Evolutionary conservation across 176 grass and related monocot genomes (phyloP).

Genomic region (Cenchrus americanus): DNA sequence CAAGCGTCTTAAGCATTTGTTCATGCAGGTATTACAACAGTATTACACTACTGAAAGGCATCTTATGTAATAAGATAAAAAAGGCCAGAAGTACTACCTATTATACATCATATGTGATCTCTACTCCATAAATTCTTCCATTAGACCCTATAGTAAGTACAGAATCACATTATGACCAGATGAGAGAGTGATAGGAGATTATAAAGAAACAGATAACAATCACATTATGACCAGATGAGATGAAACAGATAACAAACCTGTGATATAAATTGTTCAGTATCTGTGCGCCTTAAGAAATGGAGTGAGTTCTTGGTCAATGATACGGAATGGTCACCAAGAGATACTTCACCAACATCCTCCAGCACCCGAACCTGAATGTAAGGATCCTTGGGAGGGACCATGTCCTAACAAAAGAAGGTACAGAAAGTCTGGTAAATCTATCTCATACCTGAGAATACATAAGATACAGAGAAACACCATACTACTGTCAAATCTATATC

Average conservation of each 20-base stretch:
- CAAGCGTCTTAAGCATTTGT: conserved; percentile 30
- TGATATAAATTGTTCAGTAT: conserved; percentile 87
- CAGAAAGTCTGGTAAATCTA: conserved; percentile 15
- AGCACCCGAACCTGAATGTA: conserved; percentile 85
- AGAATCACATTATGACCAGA: conserved; percentile 23
- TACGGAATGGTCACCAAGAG: conserved; percentile 85
- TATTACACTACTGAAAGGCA: not conserved
- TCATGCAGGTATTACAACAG: conserved; percentile 24
- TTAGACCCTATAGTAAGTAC: conserved; percentile 65
- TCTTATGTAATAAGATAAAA: conserved; percentile 18
- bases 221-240: not conserved
- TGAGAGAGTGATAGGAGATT: conserved; percentile 2
- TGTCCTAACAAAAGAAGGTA: conserved; percentile 59
- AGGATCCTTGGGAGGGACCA: conserved; percentile 97
- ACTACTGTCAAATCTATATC: conserved; percentile 98
- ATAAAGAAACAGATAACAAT: conserved; percentile 6
- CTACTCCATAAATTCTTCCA: conserved; percentile 95
- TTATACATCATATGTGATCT: conserved; percentile 44
- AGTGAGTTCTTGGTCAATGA: conserved; percentile 89
- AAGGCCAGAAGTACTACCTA: conserved; percentile 39
- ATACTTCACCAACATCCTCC: conserved; percentile 88
- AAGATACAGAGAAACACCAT: conserved; percentile 30
- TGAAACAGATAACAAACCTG: conserved; percentile 54
- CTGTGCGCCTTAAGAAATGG: conserved; percentile 87
- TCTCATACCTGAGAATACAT: conserved; percentile 6